Base-by-base conservation (phyloP, 148 eudicot genomes). In the Pouteria glomerata region DNA sequence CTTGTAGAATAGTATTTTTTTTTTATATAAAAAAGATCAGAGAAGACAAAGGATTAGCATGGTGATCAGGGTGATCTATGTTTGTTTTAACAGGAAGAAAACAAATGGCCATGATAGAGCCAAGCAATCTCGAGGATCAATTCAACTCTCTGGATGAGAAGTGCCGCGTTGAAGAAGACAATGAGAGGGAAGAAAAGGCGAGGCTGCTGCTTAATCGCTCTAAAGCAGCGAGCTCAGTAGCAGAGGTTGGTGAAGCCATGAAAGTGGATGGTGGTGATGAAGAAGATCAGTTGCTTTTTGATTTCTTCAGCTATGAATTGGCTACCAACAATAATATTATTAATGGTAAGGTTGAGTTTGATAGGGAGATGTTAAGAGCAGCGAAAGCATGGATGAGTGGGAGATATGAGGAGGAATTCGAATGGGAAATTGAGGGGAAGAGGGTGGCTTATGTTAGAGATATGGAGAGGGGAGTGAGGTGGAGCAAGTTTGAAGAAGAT, bases 401-500 rank as follows among this genome's bases (percentile, higher is more conserved):
- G 62, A 51, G 51, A 61, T 13, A 50, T 7, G 47, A 56, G n/a
- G 77, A 57, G 15, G 30, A 34, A 30, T 57, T 34, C 13, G 60
- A 55, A 13, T 68, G 83, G 80, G 70, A 69, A 44, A 6, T 27
- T 35, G 66, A 39, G 33, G 74, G 67, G 30, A 76, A 71, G 30
- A 81, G 61, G 67, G 77, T 72, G 64, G 73, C 55, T 33, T 83
- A 66, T 57, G 58, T 77, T 4, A 77, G 52, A 75, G 84, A 79
- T 5, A 81, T 89, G 90, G 86, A 85, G 23, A 80, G 50, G 21
- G 82, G 78, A 66, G 56, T 57, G 8, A 68, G 70, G 62, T 84
- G 89, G 90, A 76, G 61, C 63, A 70, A 78, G 63, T 78, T 79
- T 70, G 72, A 78, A 5, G 85, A 81, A 56, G 88, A 81, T 29